These are phyloP conservation scores for Friedmanniomyces simplex DNA, from an alignment of 495 filamentous ascomycete species.

Conservation along the genomic window DNA sequence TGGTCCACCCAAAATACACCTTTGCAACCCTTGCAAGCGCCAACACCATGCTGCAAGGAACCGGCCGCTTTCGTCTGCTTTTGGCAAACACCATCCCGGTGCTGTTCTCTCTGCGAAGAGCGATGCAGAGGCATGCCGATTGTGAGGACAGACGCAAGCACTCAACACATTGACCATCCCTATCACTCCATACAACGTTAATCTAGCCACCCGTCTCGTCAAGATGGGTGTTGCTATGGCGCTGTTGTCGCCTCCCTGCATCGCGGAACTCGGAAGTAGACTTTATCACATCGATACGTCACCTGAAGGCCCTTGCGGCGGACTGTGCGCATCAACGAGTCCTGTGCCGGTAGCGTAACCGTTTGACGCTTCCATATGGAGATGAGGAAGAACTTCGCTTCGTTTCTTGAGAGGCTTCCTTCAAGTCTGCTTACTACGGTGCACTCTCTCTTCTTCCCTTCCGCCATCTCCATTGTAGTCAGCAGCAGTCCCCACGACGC, in stretches of 20 bases:
- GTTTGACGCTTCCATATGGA: neutral
- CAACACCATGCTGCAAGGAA: neutral
- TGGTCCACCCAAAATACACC: neutral
- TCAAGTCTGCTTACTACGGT: neutral
- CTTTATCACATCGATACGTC: conserved; percentile 2
- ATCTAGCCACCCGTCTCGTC: too few species aligned
- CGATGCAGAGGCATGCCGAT: neutral
- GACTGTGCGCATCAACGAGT: conserved; percentile 8
- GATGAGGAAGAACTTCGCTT: neutral
- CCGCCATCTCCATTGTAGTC: neutral
- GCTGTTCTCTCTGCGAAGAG: neutral
- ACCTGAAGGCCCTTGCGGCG: neutral
- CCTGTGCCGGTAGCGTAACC: neutral
- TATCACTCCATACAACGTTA: too few species aligned
- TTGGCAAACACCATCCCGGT: neutral
- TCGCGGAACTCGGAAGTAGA: neutral
- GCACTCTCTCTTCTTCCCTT: neutral
- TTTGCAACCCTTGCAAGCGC: neutral
- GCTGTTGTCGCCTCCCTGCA: neutral
- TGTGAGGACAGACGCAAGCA: too few species aligned
- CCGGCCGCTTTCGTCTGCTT: neutral
- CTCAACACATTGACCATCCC: too few species aligned
- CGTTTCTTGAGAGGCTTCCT: neutral
- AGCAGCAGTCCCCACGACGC: neutral
- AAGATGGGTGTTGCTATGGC: neutral